A percentile compares a stretch with the other conserved stretches of the same genome.
Conservation (phyloP, 768 basidiomycete species). For the Kwoniella botswanensis region DNA sequence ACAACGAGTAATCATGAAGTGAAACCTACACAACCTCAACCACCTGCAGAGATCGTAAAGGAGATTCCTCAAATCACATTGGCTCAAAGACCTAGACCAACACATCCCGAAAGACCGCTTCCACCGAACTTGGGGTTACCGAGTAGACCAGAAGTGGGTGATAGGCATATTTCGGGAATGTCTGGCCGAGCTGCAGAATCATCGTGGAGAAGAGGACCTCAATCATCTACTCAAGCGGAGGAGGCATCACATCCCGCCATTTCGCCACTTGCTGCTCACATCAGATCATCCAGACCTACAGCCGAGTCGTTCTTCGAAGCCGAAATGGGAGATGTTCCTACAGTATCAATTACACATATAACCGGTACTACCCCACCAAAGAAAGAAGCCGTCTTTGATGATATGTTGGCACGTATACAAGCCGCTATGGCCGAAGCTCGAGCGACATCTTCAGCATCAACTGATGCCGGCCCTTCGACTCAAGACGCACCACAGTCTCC, state of each 20-base stretch:
- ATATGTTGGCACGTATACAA: constrained; percentile 56
- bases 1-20: constrained; percentile 31
- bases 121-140: constrained; percentile 7
- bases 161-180: not conserved
- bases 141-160: constrained; percentile 11
- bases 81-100: constrained; percentile 30
- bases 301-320: constrained; percentile 37
- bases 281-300: constrained; percentile 25
- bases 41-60: constrained; percentile 2
- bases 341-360: not conserved
- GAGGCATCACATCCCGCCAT: not conserved
- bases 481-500: constrained; percentile 3
- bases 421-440: constrained; percentile 53
- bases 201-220: constrained; percentile 25
- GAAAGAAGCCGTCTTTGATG: constrained; percentile 48
- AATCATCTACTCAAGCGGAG: not conserved
- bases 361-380: constrained; percentile 3
- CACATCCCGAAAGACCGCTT: not conserved
- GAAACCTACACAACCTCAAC: constrained; percentile 27
- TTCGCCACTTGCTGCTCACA: not conserved
- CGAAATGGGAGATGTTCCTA: not conserved
- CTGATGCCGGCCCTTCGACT: constrained; percentile 3
- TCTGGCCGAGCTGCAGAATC: constrained; percentile 9
- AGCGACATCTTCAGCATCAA: constrained; percentile 8
- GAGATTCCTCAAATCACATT: constrained; percentile 27